A percentile compares a stretch with the other conserved stretches of the same genome.
Evolutionary conservation across 345 rosid genomes (phyloP).

Genomic region (Isatis tinctoria): DNA sequence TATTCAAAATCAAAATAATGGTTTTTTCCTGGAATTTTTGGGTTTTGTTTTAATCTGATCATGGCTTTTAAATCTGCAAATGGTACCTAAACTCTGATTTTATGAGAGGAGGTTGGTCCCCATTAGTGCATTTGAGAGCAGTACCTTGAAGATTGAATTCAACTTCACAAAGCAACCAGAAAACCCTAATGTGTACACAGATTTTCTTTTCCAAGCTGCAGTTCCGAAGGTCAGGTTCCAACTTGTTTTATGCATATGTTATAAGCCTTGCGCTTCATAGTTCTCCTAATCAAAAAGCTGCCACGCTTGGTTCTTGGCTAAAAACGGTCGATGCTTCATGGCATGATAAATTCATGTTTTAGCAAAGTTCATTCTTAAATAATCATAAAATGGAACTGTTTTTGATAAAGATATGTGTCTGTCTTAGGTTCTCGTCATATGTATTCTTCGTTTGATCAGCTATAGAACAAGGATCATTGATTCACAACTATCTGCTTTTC

Average conservation of each 20-base stretch:
- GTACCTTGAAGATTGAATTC: constrained; percentile 66
- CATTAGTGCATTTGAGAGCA: constrained; percentile 77
- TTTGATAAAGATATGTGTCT: not conserved
- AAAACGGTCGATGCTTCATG: too few relatives aligned
- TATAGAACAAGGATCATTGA: too few relatives aligned
- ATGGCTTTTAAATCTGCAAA: not conserved
- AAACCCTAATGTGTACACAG: constrained; percentile 52
- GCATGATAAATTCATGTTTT: not conserved
- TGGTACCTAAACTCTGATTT: not conserved
- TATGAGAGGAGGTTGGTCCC: too few relatives aligned
- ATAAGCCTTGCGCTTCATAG: too few relatives aligned
- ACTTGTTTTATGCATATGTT: too few relatives aligned
- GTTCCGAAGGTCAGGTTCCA: constrained; percentile 80
- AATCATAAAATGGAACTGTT: not conserved
- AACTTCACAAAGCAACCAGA: constrained; percentile 70
- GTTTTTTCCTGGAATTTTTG: too few relatives aligned
- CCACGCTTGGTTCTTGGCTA: too few relatives aligned
- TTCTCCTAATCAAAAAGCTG: too few relatives aligned
- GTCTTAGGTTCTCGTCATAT: not conserved
- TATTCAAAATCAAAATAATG: not conserved
- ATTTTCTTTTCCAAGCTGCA: constrained; percentile 95
- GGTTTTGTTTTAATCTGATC: not conserved
- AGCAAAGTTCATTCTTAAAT: not conserved
- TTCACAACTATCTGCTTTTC: not conserved
- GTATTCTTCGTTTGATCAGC: not conserved